phyloP scores from a whole-genome alignment of 2,329 filamentous ascomycete species.

The Diaporthe caulivora region DNA sequence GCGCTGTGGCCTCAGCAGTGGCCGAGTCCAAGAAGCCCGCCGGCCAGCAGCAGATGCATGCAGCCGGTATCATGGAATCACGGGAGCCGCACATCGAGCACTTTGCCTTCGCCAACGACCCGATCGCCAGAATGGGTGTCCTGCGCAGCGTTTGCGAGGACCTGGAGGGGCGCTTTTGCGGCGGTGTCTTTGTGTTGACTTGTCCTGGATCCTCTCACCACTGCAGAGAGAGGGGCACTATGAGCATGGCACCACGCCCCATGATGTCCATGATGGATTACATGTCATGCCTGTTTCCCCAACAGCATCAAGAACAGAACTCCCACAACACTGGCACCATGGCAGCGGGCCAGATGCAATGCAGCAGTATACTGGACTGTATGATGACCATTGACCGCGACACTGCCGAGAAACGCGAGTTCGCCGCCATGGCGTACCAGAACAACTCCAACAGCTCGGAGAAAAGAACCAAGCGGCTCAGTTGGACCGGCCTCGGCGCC shows the following conservation, averaged over 20 bases:
- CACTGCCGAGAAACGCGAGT: slow-evolving; percentile 56
- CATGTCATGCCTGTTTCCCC: slow-evolving; percentile 52
- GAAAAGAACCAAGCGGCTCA: slow-evolving; percentile 50
- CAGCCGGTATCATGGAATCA: slow-evolving; percentile 39
- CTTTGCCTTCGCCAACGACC: slow-evolving; percentile 52
- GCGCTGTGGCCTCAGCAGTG: slow-evolving; percentile 34
- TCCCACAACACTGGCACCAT: slow-evolving; percentile 38
- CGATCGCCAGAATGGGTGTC: slow-evolving; percentile 54
- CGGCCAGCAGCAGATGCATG: slow-evolving; percentile 37
- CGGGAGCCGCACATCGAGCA: slow-evolving; percentile 51
- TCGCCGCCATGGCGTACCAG: slow-evolving; percentile 53
- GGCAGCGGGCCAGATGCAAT: not conserved
- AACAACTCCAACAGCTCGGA: slow-evolving; percentile 40
- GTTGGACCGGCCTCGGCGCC: slow-evolving; percentile 56
- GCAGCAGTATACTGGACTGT: slow-evolving; percentile 48
- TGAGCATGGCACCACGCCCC: not conserved
- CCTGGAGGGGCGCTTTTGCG: slow-evolving; percentile 53
- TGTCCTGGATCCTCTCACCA: slow-evolving; percentile 8
- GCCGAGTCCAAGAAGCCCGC: slow-evolving; percentile 36
- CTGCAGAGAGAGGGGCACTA: not conserved
- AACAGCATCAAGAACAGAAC: slow-evolving; percentile 43
- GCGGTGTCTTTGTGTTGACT: slow-evolving; percentile 54
- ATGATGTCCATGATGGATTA: slow-evolving; percentile 51
- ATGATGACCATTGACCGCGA: slow-evolving; percentile 54
- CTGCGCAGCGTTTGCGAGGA: slow-evolving; percentile 52